Evolutionary conservation across 2,329 filamentous ascomycete species (phyloP), one percentile per base, ranked within the genome.

Genomic region (Aspergillus niger): DNA sequence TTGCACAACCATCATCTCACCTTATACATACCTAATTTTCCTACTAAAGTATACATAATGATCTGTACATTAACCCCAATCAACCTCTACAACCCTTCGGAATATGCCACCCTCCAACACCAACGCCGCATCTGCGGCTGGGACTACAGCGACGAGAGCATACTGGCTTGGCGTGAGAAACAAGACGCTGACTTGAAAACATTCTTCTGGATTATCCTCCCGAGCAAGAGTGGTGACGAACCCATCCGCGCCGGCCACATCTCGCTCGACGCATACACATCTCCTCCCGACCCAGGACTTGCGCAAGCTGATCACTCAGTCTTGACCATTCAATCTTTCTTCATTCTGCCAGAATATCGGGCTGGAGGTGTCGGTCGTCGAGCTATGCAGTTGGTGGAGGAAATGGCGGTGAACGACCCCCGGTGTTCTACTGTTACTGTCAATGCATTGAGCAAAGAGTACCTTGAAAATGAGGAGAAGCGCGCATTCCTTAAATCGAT

Each of bases 171-270:
- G 65, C 55, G 55, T 3, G 28, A 57, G 1, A 63, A 64, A 22
- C 62, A 64, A 51, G 59, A 57, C 22, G 47, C 48, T 0, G 44
- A 51, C 1, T 57, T 64, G 0, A 68, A 68, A 48, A 61, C 61
- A 8, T 62, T 68, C 28, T 68, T 68, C 57, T 67, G 65, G 66
- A 64, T 68, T 47, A 62, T 54, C 10, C 41, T 59, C 17, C 48
- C 58, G 17, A 36, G 36, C n/a, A 47, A 26, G 15, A 20, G 30
- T 30, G 38, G 20, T 8, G 30, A 39, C 8, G 28, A 13, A 11
- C 20, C 50, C 0, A 54, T 68, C 41, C 67, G 63, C 20, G 63
- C 60, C 1, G 71, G 71, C 20, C 71, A 73, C 43, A 72, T 73
- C 30, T 71, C 71, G 1, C 69, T 73, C 26, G 69, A 72, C 39